phyloP scores from a whole-genome alignment of 305 asterid species.

The Fraxinus dipetala region DNA sequence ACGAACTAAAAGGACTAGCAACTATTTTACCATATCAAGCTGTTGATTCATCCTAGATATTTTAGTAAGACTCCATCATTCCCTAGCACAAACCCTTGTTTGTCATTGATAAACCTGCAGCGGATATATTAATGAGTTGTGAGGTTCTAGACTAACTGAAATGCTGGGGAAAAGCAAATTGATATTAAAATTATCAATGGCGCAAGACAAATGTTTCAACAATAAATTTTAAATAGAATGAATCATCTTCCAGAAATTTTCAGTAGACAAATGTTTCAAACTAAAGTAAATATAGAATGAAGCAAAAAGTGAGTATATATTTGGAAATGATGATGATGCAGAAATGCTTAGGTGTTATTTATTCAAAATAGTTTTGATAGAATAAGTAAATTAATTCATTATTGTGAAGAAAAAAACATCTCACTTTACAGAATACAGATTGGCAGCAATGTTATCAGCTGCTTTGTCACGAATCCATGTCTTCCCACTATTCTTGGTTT shows the following conservation, averaged over 20 bases:
- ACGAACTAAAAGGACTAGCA: background rate
- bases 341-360: background rate
- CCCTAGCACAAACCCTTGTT: constrained; percentile 82
- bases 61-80: constrained; percentile 83
- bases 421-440: constrained; percentile 82
- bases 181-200: background rate
- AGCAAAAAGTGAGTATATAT: background rate
- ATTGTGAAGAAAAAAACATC: constrained; percentile 14
- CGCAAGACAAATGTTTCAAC: background rate
- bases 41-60: constrained; percentile 65
- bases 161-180: background rate
- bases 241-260: background rate
- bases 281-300: background rate
- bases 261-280: background rate
- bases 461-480: constrained; percentile 87
- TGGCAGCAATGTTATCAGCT: constrained; percentile 86
- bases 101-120: constrained; percentile 74
- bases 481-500: constrained; percentile 86
- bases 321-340: constrained; percentile 1
- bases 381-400: background rate
- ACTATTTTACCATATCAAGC: background rate
- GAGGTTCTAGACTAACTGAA: constrained; percentile 2
- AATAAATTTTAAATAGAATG: background rate
- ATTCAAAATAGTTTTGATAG: background rate
- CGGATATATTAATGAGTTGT: background rate